Evolutionary conservation across 2,329 filamentous ascomycete genomes (phyloP).

Genomic region (Sordariomycetes sp.): DNA sequence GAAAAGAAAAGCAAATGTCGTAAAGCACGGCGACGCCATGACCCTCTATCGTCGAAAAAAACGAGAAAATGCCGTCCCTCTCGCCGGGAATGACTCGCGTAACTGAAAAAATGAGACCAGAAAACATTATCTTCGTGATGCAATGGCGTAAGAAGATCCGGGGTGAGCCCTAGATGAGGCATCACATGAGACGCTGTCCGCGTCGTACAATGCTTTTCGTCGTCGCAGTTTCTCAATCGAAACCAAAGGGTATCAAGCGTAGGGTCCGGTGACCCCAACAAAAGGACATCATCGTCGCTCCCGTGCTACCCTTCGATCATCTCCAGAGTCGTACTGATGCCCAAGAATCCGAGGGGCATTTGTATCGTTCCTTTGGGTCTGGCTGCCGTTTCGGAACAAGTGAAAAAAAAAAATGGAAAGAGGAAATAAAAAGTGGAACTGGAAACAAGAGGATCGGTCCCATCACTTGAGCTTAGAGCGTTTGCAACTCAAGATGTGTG

Average conservation of each 20-base stretch:
- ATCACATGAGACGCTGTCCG: background rate
- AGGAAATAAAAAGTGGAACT: slow-evolving; percentile 8
- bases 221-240: slow-evolving; percentile 16
- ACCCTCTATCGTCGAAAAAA: slow-evolving; percentile 28
- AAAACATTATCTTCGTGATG: slow-evolving; percentile 6
- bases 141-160: slow-evolving; percentile 3
- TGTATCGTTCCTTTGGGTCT: background rate
- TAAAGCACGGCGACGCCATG: slow-evolving; percentile 30
- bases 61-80: slow-evolving; percentile 21
- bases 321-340: background rate
- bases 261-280: background rate
- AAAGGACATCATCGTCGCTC: slow-evolving; percentile 13
- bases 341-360: background rate
- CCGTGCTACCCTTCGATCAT: slow-evolving; percentile 8
- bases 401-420: slow-evolving; percentile 9
- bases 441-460: background rate
- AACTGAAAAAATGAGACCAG: slow-evolving; percentile 18
- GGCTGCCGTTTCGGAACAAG: slow-evolving; percentile 1
- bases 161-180: slow-evolving; percentile 14
- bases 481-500: background rate
- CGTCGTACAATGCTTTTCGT: slow-evolving; percentile 17
- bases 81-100: slow-evolving; percentile 22
- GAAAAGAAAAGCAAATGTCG: slow-evolving; percentile 11
- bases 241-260: slow-evolving; percentile 12
- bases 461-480: background rate